A percentile compares a stretch with the other conserved stretches of the same genome.
Evolutionary conservation across 371 early-diverging fungal genomes (phyloP).

Genomic region (Mucor sp.): DNA sequence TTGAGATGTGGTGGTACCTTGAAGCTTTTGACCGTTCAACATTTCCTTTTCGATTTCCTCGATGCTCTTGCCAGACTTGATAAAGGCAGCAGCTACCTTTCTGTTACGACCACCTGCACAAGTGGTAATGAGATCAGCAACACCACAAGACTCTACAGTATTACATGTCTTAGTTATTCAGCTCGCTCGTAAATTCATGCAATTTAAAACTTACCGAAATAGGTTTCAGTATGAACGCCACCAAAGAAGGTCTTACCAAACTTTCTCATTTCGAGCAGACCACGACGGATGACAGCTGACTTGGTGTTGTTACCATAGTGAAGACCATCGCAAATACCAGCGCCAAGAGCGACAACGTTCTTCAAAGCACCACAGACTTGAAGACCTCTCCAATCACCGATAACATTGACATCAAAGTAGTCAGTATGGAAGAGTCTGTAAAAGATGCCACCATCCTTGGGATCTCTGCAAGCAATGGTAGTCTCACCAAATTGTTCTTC

Average conservation of each 20-base stretch:
- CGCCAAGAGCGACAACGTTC: conserved; percentile 98
- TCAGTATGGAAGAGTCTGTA: conserved; percentile 84
- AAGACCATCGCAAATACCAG: conserved; percentile 95
- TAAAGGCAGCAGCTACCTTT: conserved; percentile 86
- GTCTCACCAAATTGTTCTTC: conserved; percentile 94
- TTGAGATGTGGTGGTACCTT: conserved; percentile 93
- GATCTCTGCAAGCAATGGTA: conserved; percentile 83
- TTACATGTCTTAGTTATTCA: neutral
- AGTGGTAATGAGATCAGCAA: conserved; percentile 88
- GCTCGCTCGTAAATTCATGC: neutral
- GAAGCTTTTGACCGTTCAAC: conserved; percentile 96
- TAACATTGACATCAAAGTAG: conserved; percentile 85
- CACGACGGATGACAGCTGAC: conserved; percentile 96
- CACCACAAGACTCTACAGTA: conserved; percentile 86
- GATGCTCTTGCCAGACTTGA: conserved; percentile 82
- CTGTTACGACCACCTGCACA: conserved; percentile 96
- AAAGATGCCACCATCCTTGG: conserved; percentile 76
- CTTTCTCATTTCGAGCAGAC: conserved; percentile 95
- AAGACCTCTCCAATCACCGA: conserved; percentile 88
- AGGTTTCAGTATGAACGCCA: conserved; percentile 74
- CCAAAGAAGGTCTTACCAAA: conserved; percentile 84
- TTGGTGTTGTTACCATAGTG: conserved; percentile 92
- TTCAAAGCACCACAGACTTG: conserved; percentile 99
- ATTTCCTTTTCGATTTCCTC: conserved; percentile 84
- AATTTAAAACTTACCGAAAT: conserved; percentile 54